Percentiles rank a stretch among this genome's conserved stretches.
Conservation (phyloP, 768 basidiomycete genomes). For the Leccinum ochraceum region DNA sequence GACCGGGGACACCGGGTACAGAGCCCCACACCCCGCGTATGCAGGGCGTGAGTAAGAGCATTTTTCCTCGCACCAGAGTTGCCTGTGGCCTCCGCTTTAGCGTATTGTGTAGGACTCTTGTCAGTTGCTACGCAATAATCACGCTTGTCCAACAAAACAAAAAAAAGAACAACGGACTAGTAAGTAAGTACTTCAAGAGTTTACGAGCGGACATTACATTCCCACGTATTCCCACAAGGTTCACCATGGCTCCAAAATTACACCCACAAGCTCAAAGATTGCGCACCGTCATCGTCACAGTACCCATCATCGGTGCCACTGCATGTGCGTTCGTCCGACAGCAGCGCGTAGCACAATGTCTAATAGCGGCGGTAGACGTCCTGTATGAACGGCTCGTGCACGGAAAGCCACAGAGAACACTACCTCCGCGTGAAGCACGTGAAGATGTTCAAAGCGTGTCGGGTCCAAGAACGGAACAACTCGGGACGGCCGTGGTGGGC, state of each 20-base stretch:
- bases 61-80: too few relatives aligned
- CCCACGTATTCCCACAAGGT: not conserved
- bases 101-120: too few relatives aligned
- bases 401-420: slow-evolving; percentile 46
- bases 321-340: slow-evolving; percentile 47
- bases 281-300: slow-evolving; percentile 58
- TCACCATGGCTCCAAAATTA: slow-evolving; percentile 34
- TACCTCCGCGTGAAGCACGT: slow-evolving; percentile 29
- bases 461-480: slow-evolving; percentile 17
- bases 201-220: not conserved
- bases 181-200: too few relatives aligned
- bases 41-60: too few relatives aligned
- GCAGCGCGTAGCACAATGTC: slow-evolving; percentile 1
- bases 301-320: slow-evolving; percentile 65
- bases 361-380: slow-evolving; percentile 45
- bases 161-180: too few relatives aligned
- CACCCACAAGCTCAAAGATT: slow-evolving; percentile 47
- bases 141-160: too few relatives aligned
- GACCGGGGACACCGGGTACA: too few relatives aligned
- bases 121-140: too few relatives aligned
- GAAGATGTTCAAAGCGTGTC: slow-evolving; percentile 6
- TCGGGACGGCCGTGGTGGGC: slow-evolving; percentile 13
- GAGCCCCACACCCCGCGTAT: too few relatives aligned
- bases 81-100: too few relatives aligned
- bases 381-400: slow-evolving; percentile 65